Percentiles rank a stretch among this genome's conserved stretches.
Conservation (phyloP, 805 yeast genomes). For the Starmerella scarabaei region DNA sequence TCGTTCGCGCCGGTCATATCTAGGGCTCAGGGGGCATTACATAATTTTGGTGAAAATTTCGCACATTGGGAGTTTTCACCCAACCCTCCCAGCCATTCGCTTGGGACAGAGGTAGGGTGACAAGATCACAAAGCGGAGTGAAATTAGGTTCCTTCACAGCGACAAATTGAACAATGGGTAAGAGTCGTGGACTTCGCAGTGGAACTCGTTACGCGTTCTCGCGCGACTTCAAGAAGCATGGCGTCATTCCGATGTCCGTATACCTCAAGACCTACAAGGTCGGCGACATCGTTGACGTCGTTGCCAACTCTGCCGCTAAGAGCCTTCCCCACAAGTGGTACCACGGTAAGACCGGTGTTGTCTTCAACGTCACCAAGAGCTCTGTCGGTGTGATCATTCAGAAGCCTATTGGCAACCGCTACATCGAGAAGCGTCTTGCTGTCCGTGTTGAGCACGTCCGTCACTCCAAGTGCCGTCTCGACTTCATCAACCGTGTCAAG, state of each 20-base stretch:
- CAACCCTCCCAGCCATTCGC: background rate
- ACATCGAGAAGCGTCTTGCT: slow-evolving; percentile 97
- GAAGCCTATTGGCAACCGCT: slow-evolving; percentile 98
- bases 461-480: slow-evolving; percentile 99
- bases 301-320: slow-evolving; percentile 98
- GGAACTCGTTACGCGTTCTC: slow-evolving; percentile 99
- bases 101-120: background rate
- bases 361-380: slow-evolving; percentile 97
- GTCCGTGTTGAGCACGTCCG: slow-evolving; percentile 97
- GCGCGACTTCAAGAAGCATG: slow-evolving; percentile 98
- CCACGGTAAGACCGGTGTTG: slow-evolving; percentile 99
- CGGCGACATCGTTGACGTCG: slow-evolving; percentile 98
- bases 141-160: background rate
- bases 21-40: slow-evolving; percentile 9
- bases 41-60: background rate
- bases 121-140: slow-evolving; percentile 4
- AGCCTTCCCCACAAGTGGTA: slow-evolving; percentile 99
- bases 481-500: slow-evolving; percentile 97
- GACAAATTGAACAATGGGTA: slow-evolving; percentile 22
- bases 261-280: slow-evolving; percentile 97
- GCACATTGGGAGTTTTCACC: slow-evolving; percentile 2
- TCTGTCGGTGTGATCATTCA: slow-evolving; percentile 96
- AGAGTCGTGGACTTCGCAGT: slow-evolving; percentile 96
- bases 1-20: background rate
- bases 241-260: slow-evolving; percentile 85